Percentiles rank a stretch among this genome's conserved stretches.
These are phyloP conservation scores for Podospora conica DNA, from an alignment of 495 filamentous ascomycete species.

Conservation along the genomic window DNA sequence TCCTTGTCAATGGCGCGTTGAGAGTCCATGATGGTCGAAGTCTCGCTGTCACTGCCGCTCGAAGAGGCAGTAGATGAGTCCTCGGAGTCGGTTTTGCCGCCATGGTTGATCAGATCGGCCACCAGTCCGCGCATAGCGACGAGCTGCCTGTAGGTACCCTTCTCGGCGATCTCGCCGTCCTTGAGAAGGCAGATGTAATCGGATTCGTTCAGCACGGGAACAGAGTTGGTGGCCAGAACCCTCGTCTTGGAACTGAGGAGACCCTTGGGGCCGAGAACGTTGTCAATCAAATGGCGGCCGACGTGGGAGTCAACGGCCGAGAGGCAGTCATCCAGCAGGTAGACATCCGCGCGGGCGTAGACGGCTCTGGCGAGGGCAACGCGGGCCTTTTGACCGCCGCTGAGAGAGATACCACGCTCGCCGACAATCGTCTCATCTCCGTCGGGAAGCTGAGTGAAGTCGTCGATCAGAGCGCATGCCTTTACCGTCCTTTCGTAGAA, in stretches of 20 bases:
- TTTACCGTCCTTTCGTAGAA: constrained; percentile 95
- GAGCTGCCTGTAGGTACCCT: constrained; percentile 81
- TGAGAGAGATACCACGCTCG: constrained; percentile 94
- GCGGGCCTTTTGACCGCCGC: constrained; percentile 93
- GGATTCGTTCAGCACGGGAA: constrained; percentile 76
- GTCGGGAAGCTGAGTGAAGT: constrained; percentile 89
- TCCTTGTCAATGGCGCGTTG: constrained; percentile 43
- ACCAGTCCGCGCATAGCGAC: constrained; percentile 92
- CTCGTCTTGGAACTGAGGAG: constrained; percentile 81
- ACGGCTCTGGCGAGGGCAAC: constrained; percentile 93
- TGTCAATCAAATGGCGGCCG: constrained; percentile 87
- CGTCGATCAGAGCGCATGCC: constrained; percentile 86
- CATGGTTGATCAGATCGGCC: constrained; percentile 73
- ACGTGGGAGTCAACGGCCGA: constrained; percentile 98
- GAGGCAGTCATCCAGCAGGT: constrained; percentile 87
- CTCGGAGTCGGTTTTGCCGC: constrained; percentile 48
- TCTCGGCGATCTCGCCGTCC: constrained; percentile 77
- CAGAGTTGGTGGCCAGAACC: constrained; percentile 93
- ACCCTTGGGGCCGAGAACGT: constrained; percentile 80
- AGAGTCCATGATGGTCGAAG: constrained; percentile 53
- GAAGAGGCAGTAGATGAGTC: constrained; percentile 24
- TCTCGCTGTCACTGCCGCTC: constrained; percentile 49
- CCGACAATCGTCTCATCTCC: constrained; percentile 96
- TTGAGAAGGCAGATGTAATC: constrained; percentile 80
- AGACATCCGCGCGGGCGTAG: constrained; percentile 95